These are phyloP conservation scores for Aristolochia fimbriata DNA, from an alignment of 164 flowering plant genomes.

Conservation along the genomic window DNA sequence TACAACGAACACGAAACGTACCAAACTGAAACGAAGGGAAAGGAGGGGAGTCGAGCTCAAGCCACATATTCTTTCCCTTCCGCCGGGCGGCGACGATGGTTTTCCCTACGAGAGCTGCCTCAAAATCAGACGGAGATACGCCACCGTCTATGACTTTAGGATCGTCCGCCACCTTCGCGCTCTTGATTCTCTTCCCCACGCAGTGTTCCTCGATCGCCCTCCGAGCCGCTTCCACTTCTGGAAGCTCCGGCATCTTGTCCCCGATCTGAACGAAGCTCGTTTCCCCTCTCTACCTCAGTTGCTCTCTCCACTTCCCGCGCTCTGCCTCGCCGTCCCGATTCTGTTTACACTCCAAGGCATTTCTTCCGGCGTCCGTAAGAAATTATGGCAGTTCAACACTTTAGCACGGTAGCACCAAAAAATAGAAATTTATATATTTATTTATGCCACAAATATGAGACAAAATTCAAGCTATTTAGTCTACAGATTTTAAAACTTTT, in stretches of 20 bases:
- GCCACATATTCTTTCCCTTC: constrained; percentile 97
- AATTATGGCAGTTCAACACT: too few relatives aligned
- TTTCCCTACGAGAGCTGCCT: constrained; percentile 57
- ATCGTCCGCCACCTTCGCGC: constrained; percentile 60
- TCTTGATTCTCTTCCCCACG: constrained; percentile 57
- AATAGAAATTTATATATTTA: too few relatives aligned
- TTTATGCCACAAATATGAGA: too few relatives aligned
- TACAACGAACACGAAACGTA: constrained; percentile 10
- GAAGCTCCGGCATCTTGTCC: constrained; percentile 77
- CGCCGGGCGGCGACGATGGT: constrained; percentile 70
- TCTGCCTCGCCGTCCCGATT: too few relatives aligned
- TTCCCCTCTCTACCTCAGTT: too few relatives aligned
- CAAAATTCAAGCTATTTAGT: too few relatives aligned
- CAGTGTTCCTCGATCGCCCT: constrained; percentile 67
- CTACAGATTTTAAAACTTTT: too few relatives aligned
- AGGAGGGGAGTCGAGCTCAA: constrained; percentile 82
- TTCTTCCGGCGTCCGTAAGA: too few relatives aligned
- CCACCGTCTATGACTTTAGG: constrained; percentile 80
- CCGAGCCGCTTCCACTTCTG: constrained; percentile 97
- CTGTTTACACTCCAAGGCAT: too few relatives aligned
- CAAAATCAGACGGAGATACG: constrained; percentile 58
- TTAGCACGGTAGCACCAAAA: too few relatives aligned
- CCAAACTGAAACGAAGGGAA: constrained; percentile 96
- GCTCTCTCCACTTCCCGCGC: too few relatives aligned
- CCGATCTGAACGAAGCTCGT: too few relatives aligned